These are phyloP conservation scores for Labyrinthula sp. DNA, from an alignment of 352 stramenopile genomes.

Conservation along the genomic window DNA sequence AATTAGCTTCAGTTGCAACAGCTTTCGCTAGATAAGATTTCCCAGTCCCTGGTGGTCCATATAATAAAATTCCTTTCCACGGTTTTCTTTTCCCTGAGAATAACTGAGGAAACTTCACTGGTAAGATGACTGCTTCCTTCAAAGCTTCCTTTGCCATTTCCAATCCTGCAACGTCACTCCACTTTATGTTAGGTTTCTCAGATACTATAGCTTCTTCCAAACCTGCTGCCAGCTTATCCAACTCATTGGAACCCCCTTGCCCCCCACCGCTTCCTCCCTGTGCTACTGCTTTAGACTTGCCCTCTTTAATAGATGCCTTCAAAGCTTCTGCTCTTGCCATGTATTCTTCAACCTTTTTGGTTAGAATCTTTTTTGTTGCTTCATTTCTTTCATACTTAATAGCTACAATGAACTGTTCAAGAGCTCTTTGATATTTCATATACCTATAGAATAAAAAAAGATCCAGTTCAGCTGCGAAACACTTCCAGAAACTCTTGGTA, in stretches of 20 bases:
- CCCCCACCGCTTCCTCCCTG: slow-evolving; percentile 3
- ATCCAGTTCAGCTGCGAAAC: too few relatives aligned
- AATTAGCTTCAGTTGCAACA: slow-evolving; percentile 92
- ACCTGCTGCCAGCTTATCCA: slow-evolving; percentile 82
- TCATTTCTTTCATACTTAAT: slow-evolving; percentile 32
- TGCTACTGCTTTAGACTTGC: slow-evolving; percentile 2
- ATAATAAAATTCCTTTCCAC: slow-evolving; percentile 75
- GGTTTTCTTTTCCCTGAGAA: slow-evolving; percentile 65
- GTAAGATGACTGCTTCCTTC: slow-evolving; percentile 95
- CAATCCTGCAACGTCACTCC: slow-evolving; percentile 87
- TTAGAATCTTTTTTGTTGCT: slow-evolving; percentile 23
- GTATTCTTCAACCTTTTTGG: slow-evolving; percentile 26
- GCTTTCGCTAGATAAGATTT: slow-evolving; percentile 90
- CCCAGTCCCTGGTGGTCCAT: slow-evolving; percentile 65
- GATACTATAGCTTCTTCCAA: slow-evolving; percentile 59
- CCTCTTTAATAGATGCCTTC: slow-evolving; percentile 25
- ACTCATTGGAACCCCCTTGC: slow-evolving; percentile 42
- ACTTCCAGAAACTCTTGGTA: too few relatives aligned
- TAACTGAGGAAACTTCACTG: slow-evolving; percentile 79
- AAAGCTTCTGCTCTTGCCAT: slow-evolving; percentile 30
- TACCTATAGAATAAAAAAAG: too few relatives aligned
- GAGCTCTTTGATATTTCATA: slow-evolving; percentile 25
- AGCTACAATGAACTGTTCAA: slow-evolving; percentile 29
- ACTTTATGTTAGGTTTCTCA: slow-evolving; percentile 38
- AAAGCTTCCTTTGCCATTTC: slow-evolving; percentile 84